Conservation (phyloP, 441 rosid species). For the Brassica balearica region DNA sequence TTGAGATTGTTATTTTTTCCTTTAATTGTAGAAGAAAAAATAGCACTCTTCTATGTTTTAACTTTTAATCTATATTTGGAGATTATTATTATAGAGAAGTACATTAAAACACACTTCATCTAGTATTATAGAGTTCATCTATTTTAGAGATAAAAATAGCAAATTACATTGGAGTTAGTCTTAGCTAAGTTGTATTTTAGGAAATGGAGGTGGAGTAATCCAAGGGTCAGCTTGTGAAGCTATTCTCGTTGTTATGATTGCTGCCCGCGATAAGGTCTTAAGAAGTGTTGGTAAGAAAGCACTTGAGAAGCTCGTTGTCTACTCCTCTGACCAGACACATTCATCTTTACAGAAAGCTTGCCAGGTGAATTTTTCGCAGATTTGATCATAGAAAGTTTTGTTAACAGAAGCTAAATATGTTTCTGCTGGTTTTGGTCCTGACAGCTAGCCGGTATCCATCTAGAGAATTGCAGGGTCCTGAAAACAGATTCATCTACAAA, state of each 20-base stretch:
- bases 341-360: background rate
- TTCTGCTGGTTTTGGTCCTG: background rate
- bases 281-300: background rate
- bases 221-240: background rate
- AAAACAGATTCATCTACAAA: conserved; percentile 64
- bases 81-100: too few species aligned
- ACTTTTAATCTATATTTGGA: too few species aligned
- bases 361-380: background rate
- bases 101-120: too few species aligned
- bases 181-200: background rate
- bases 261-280: background rate
- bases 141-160: too few species aligned
- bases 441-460: conserved; percentile 82
- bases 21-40: too few species aligned
- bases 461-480: conserved; percentile 69
- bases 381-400: background rate
- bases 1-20: too few species aligned
- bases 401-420: background rate
- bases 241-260: background rate
- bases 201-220: background rate
- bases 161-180: too few species aligned
- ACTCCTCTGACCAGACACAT: background rate
- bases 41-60: too few species aligned
- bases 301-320: background rate
- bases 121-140: too few species aligned